These are phyloP conservation scores for Maudiozyma serrabonitensis DNA, from an alignment of 805 yeast species.

Conservation along the genomic window DNA sequence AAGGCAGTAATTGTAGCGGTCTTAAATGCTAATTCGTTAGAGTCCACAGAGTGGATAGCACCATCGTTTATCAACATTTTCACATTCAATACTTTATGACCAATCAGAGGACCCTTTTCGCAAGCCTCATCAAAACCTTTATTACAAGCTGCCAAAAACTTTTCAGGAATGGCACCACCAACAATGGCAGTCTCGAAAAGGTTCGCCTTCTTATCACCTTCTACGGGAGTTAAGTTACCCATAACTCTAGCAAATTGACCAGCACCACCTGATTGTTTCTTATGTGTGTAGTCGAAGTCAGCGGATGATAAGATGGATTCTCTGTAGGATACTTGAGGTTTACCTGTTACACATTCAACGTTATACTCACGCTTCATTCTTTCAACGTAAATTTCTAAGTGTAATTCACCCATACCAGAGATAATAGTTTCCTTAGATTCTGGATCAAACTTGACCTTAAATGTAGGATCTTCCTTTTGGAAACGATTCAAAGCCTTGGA, in stretches of 20 bases:
- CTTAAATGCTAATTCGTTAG: constrained; percentile 90
- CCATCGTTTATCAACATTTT: constrained; percentile 94
- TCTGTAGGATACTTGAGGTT: constrained; percentile 96
- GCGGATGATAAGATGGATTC: constrained; percentile 73
- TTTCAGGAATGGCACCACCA: constrained; percentile 96
- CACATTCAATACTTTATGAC: constrained; percentile 88
- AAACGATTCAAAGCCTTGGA: constrained; percentile 95
- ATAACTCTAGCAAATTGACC: constrained; percentile 98
- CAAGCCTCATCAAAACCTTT: constrained; percentile 92
- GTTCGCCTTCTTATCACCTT: constrained; percentile 40
- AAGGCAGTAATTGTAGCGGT: constrained; percentile 89
- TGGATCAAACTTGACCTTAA: constrained; percentile 85
- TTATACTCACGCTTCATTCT: constrained; percentile 96
- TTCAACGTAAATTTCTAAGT: constrained; percentile 94
- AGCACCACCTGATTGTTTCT: constrained; percentile 98
- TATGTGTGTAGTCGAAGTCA: constrained; percentile 86
- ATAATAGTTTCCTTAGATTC: constrained; percentile 83
- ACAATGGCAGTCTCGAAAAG: constrained; percentile 78
- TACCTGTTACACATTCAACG: constrained; percentile 90
- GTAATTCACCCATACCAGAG: constrained; percentile 97
- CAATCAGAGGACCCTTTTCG: constrained; percentile 94
- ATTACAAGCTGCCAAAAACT: constrained; percentile 85
- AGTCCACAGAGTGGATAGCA: constrained; percentile 93
- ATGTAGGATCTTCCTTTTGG: constrained; percentile 98
- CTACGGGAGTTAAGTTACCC: constrained; percentile 63